Percentiles rank a stretch among this genome's conserved stretches.
Evolutionary conservation across 768 basidiomycete genomes (phyloP).

Genomic region (Lyophyllum decastes): DNA sequence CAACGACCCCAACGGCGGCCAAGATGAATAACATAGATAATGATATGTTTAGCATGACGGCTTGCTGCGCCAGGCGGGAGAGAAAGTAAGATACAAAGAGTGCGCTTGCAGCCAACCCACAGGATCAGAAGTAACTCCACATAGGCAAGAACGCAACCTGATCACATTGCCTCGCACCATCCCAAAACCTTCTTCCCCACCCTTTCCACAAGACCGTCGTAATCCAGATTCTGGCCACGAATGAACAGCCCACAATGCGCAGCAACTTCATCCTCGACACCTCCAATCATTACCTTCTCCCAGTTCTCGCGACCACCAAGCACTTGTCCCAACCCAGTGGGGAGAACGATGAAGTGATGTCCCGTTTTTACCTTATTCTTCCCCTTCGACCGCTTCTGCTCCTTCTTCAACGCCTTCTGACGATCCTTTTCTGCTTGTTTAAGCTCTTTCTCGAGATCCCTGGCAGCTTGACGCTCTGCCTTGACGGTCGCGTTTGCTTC

Average conservation of each 20-base stretch:
- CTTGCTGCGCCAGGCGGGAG: too few species aligned
- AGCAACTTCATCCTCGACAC: conserved; percentile 54
- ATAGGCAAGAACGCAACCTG: too few species aligned
- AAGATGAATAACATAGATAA: too few species aligned
- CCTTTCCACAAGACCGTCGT: conserved; percentile 46
- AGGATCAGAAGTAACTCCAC: too few species aligned
- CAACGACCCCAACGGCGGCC: too few species aligned
- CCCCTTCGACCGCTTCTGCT: conserved; percentile 22
- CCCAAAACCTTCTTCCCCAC: conserved; percentile 41
- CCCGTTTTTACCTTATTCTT: conserved; percentile 27
- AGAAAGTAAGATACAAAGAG: too few species aligned
- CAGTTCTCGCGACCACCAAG: conserved; percentile 49
- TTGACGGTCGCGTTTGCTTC: conserved; percentile 14
- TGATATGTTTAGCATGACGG: too few species aligned
- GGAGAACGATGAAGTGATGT: conserved; percentile 55
- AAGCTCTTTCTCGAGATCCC: conserved; percentile 21
- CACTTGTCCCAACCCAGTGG: conserved; percentile 40
- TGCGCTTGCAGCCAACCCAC: too few species aligned
- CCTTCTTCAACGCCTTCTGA: conserved; percentile 18
- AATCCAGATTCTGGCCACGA: conserved; percentile 48
- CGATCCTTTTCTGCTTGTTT: conserved; percentile 19
- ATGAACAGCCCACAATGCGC: conserved; percentile 61
- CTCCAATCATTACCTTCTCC: conserved; percentile 51
- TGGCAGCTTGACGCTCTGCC: conserved; percentile 12
- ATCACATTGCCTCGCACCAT: conserved; percentile 37